phyloP scores from a whole-genome alignment of 306 rosid species.

The Sphenostylis stenocarpa region DNA sequence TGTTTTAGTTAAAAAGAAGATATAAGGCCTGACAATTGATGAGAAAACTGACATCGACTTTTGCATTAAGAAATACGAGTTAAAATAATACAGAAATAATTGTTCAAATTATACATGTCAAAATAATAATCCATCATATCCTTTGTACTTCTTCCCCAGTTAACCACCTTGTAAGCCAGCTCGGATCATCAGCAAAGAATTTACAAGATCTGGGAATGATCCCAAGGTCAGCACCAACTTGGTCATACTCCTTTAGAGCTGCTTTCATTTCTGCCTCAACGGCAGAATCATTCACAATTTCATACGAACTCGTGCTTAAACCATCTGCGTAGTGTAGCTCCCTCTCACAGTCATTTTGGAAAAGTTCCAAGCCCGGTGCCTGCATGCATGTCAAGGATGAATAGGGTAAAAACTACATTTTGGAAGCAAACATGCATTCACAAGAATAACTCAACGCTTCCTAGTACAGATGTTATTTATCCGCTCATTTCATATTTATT shows the following conservation, averaged over 20 bases:
- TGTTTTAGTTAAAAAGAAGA: neutral
- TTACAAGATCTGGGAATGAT: constrained; percentile 69
- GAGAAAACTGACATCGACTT: no score
- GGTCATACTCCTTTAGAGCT: constrained; percentile 74
- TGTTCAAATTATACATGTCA: constrained; percentile 16
- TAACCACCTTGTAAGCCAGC: constrained; percentile 93
- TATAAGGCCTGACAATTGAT: neutral
- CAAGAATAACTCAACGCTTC: constrained; percentile 3
- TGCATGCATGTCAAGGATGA: constrained; percentile 34
- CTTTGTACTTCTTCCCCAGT: constrained; percentile 71
- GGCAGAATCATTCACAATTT: constrained; percentile 48
- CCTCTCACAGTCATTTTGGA: constrained; percentile 59
- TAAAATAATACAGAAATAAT: constrained; percentile 10
- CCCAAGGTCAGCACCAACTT: constrained; percentile 83
- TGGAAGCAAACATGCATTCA: neutral
- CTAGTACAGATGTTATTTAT: neutral
- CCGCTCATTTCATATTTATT: neutral
- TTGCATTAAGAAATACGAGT: constrained; percentile 4
- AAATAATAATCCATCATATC: constrained; percentile 32
- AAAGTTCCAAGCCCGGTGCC: constrained; percentile 73
- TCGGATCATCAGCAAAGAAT: constrained; percentile 72
- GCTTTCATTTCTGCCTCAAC: constrained; percentile 79
- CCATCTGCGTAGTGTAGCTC: constrained; percentile 77
- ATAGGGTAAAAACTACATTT: neutral
- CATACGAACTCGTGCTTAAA: constrained; percentile 54